Base-by-base conservation (phyloP, 306 rosid genomes). In the Gleditsia sinensis region DNA sequence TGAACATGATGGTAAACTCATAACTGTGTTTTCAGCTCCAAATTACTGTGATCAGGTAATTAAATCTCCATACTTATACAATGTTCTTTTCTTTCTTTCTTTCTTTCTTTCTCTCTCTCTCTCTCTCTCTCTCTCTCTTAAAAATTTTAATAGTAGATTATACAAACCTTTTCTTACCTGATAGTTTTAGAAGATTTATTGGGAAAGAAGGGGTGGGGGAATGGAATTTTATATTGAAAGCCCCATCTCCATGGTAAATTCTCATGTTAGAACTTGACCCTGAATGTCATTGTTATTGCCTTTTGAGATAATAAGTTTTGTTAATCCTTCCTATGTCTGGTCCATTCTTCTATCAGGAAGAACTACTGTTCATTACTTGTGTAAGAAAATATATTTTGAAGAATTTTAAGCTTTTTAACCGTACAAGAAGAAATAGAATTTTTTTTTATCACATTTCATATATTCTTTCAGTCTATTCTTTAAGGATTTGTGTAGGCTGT, bases 11-110 rank as follows among this genome's bases (percentile, higher is more conserved):
- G 92, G 98, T 25, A 91, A 91, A 88, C 97, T 94, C 75, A 91
- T 94, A 55, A 94, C 98, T 53, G 98, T 94, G 9, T 91, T 94
- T 84, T 94, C 98, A 75, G 98, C 98, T 71, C 98, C 98, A 77
- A 94, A 94, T 78, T 94, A 94, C 86, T 94, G 98, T 80, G 98
- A 93, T 75, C 98, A 93, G 97, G 98, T 93, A 88, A 77, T 3
- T 68, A 40, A 23, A 45, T 63, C 73, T 37, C 21, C 45, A 51
- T 76, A 49, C 25, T 51, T 43, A n/a, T 63, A 45, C 27, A 61
- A 19, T 32, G 7, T 62, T 34, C 3, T 49, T n/a, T 32, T 34
- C 12, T 9, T n/a, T n/a, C n/a, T n/a, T n/a, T n/a, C n/a, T n/a
- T n/a, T n/a, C n/a, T n/a, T n/a, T n/a, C n/a, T n/a, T n/a, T n/a